Conservation (phyloP, 192 early-diverging fungal genomes). For the Coemansia sp. region DNA sequence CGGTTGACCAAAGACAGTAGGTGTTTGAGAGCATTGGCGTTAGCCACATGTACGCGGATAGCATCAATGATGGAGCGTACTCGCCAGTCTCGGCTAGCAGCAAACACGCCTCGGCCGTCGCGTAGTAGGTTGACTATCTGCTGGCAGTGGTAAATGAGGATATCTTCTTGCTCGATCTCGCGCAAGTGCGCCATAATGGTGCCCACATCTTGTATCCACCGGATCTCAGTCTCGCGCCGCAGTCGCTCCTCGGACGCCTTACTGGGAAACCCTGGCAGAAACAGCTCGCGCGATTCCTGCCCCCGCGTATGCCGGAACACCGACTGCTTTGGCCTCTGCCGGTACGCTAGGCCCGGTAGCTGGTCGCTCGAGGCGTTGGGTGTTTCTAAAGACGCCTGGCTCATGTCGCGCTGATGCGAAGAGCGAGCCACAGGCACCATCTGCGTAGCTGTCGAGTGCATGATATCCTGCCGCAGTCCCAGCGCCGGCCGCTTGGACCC, state of each 20-base stretch:
- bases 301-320: slow-evolving; percentile 1
- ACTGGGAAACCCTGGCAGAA: slow-evolving; percentile 38
- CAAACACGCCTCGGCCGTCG: slow-evolving; percentile 50
- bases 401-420: slow-evolving; percentile 18
- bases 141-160: slow-evolving; percentile 37
- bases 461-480: slow-evolving; percentile 36
- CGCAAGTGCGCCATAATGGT: slow-evolving; percentile 35
- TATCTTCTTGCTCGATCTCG: slow-evolving; percentile 31
- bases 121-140: slow-evolving; percentile 41
- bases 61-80: slow-evolving; percentile 48
- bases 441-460: slow-evolving; percentile 8
- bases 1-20: slow-evolving; percentile 45
- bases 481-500: slow-evolving; percentile 36
- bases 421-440: slow-evolving; percentile 4
- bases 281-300: slow-evolving; percentile 24
- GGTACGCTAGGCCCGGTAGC: slow-evolving; percentile 12
- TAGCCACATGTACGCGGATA: slow-evolving; percentile 30
- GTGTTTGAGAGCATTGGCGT: slow-evolving; percentile 25
- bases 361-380: slow-evolving; percentile 29
- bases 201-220: slow-evolving; percentile 50
- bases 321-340: slow-evolving; percentile 18
- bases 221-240: slow-evolving; percentile 52
- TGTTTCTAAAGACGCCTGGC: slow-evolving; percentile 19
- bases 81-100: slow-evolving; percentile 48
- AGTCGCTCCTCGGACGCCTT: slow-evolving; percentile 46